A percentile compares a stretch with the other conserved stretches of the same genome.
Conservation (phyloP, 1,284 basidiomycete genomes). For the Rhodofomes roseus region DNA sequence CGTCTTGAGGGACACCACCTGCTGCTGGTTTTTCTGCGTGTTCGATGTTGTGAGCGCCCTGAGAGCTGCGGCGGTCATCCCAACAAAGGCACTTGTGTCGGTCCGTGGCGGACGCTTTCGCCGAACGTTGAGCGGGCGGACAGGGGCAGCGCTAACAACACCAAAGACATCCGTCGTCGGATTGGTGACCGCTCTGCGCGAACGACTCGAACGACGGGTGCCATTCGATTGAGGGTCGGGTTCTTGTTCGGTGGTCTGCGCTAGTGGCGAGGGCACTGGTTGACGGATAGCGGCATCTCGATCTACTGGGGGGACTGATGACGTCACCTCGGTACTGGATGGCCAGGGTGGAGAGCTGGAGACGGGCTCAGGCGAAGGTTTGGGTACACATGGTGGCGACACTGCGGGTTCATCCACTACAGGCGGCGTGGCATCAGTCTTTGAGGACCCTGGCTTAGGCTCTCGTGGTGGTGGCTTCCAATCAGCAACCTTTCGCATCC, state of each 20-base stretch:
- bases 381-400: not conserved
- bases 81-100: slow-evolving; percentile 47
- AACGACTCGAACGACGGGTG: slow-evolving; percentile 46
- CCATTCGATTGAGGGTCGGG: not conserved
- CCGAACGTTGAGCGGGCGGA: slow-evolving; percentile 33
- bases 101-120: slow-evolving; percentile 34
- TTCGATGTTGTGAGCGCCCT: slow-evolving; percentile 67
- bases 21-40: slow-evolving; percentile 66
- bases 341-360: not conserved
- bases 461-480: slow-evolving; percentile 20
- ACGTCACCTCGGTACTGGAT: not conserved
- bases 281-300: not conserved
- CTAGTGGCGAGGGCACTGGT: not conserved
- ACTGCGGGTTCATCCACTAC: not conserved
- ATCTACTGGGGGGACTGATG: not conserved
- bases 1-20: slow-evolving; percentile 53
- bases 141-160: slow-evolving; percentile 18
- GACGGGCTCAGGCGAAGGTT: not conserved
- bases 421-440: not conserved
- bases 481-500: slow-evolving; percentile 17
- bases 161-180: slow-evolving; percentile 37
- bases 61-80: slow-evolving; percentile 63
- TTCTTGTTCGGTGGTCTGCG: not conserved
- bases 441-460: not conserved
- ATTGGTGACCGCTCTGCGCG: slow-evolving; percentile 40